Evolutionary conservation across 108 stramenopile species (phyloP).

Genomic region (Cyclotella baltica): DNA sequence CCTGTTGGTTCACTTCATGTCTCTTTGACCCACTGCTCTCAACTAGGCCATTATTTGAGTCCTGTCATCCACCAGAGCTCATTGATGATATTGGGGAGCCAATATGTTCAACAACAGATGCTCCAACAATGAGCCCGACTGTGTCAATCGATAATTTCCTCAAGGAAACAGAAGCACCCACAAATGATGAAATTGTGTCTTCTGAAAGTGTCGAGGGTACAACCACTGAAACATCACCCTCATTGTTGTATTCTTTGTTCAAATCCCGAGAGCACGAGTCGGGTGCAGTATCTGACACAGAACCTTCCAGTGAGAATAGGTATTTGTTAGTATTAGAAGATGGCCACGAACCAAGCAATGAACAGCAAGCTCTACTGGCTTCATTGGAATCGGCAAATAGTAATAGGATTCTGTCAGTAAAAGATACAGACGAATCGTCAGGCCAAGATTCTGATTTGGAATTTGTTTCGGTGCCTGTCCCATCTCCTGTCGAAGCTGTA

Average conservation of each 20-base stretch:
- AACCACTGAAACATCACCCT: not conserved
- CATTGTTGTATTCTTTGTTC: constrained; percentile 25
- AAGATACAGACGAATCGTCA: not conserved
- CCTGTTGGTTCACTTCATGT: not conserved
- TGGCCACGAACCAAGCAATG: constrained; percentile 3
- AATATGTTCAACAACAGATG: constrained; percentile 45
- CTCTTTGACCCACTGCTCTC: not conserved
- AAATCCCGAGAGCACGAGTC: constrained; percentile 29
- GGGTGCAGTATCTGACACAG: not conserved
- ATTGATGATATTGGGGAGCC: constrained; percentile 54
- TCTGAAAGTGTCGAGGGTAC: not conserved
- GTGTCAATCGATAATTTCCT: constrained; percentile 21
- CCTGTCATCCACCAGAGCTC: constrained; percentile 55
- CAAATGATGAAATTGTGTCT: not conserved
- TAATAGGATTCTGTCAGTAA: not conserved
- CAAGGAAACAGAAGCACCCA: constrained; percentile 47
- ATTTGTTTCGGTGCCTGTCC: not conserved
- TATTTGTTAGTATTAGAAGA: constrained; percentile 15
- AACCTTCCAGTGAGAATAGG: constrained; percentile 6
- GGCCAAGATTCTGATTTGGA: not conserved
- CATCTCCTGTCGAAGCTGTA: constrained; percentile 8
- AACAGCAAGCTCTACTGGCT: not conserved
- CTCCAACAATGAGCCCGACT: constrained; percentile 55
- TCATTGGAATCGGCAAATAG: not conserved
- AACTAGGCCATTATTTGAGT: constrained; percentile 40